Evolutionary conservation across 2,329 filamentous ascomycete genomes (phyloP), one percentile per base, ranked within the genome.

Genomic region (Chaetomiaceae sp.): DNA sequence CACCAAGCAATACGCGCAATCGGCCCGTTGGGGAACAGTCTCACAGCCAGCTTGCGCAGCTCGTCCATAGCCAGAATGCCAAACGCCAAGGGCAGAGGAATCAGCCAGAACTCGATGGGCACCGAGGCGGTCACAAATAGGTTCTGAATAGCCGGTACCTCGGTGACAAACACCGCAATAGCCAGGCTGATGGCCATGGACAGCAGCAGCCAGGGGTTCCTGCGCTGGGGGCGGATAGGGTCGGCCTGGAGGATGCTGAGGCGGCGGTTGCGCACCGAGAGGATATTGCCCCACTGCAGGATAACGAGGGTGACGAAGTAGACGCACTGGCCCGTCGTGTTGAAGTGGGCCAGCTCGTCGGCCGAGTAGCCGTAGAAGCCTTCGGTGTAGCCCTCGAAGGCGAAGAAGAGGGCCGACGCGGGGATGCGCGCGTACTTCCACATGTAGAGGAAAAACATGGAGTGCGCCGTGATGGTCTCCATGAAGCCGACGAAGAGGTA

Each of bases 371-470:
- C 75, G 51, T 73, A 69, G 57, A 76, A 78, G 3, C 75, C 75
- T 1, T 68, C 73, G 0, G 65, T 55, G 60, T 76, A 79, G 0
- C 65, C 65, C 41, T 77, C 73, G 35, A 76, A 79, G 0, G 72
- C 66, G 58, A 79, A 75, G 58, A 77, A 71, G 10, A 80, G 70
- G 6, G 72, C 67, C 12, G 61, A 60, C 39, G 75, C 64, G 0
- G 76, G 71, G 31, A 80, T 76, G 6, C 70, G 31, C 25, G 46
- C 67, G 37, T 72, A 61, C 12, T 62, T 67, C 63, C 69, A 76
- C 67, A 74, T 70, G 66, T 79, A 79, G 0, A 77, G 56, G 65
- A 78, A 79, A 62, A 73, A 78, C 76, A 79, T 79, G 55, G 70
- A 53, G 49, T 78, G 75, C 0, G 76, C 74, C 4, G 65, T 70